Conservation (phyloP, 805 yeast genomes). For the Torulaspora indica region DNA sequence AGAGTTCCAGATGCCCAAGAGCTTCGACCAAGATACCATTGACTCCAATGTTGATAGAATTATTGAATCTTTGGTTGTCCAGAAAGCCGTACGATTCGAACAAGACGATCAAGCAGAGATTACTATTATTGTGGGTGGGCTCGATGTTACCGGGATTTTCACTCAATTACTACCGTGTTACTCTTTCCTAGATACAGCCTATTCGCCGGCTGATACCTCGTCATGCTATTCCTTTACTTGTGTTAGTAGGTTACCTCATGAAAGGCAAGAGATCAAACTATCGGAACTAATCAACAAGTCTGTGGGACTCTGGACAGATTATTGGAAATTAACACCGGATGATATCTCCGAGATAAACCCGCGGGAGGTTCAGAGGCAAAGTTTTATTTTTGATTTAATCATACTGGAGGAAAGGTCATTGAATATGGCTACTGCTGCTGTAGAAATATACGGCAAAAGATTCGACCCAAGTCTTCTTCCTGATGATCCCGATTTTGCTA, state of each 20-base stretch:
- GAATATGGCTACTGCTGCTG: conserved; percentile 59
- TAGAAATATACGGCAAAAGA: conserved; percentile 49
- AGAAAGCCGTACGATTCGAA: conserved; percentile 43
- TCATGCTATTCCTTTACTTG: conserved; percentile 44
- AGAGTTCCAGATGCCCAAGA: conserved; percentile 47
- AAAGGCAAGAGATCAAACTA: conserved; percentile 26
- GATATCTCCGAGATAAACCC: conserved; percentile 50
- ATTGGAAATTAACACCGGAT: conserved; percentile 57
- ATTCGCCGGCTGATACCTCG: conserved; percentile 44
- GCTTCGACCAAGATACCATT: conserved; percentile 48
- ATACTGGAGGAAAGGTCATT: conserved; percentile 66
- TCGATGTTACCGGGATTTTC: conserved; percentile 36
- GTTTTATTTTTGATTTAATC: conserved; percentile 69
- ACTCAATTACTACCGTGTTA: conserved; percentile 37
- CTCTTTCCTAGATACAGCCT: conserved; percentile 31
- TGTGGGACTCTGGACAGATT: conserved; percentile 57
- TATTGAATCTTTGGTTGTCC: conserved; percentile 40
- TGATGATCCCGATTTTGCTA: conserved; percentile 51
- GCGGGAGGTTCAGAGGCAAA: conserved; percentile 58
- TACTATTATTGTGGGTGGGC: conserved; percentile 36
- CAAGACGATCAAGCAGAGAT: conserved; percentile 30
- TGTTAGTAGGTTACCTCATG: conserved; percentile 15
- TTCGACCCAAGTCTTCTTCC: conserved; percentile 44
- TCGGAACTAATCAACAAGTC: conserved; percentile 37
- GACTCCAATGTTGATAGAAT: conserved; percentile 47